Base-by-base conservation (phyloP, 345 rosid species). In the Lepidium sativum region DNA sequence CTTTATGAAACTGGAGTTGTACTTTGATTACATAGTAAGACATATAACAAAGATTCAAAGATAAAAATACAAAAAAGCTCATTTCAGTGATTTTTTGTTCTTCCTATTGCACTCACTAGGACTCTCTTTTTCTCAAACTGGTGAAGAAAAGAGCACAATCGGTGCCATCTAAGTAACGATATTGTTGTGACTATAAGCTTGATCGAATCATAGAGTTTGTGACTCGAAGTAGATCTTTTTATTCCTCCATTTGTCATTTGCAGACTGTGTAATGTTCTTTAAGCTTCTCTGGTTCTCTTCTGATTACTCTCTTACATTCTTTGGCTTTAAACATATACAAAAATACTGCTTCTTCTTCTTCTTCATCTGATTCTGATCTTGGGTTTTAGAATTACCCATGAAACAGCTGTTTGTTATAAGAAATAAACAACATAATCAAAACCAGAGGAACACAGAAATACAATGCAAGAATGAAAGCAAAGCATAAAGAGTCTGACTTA, bases 291-390 rank as follows among this genome's bases (percentile, higher is more conserved):
- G 25, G 18, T 29, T 43, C 32, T 35, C 14, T 44, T 53, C 37
- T 43, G 41, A 63, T 63, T 53, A 71, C 15, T 73, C 72, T 37
- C 72, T 59, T 23, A 65, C 49, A 40, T 54, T 59, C 50, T 66
- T 60, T 31, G 71, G 51, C 56, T 72, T 72, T 54, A 72, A 59
- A 59, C 76, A 65, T 25, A 65, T 34, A 65, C 76, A 72, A 10
- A 56, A 2, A 65, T 16, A 71, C 71, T 41, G 67, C 20, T 57
- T 56, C 72, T 69, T 60, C 16, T 61, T 49, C 40, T 57, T 41
- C 35, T 34, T 65, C 23, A 33, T 51, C 18, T 59, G 67, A 37
- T 52, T 66, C 51, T 73, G 72, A 27, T 60, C 72, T 58, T 61
- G 63, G 43, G 63, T 29, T 67, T 59, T 60, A 60, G 68, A 14